Conservation (phyloP, 2,329 filamentous ascomycete species). For the Venturia oleaginea region DNA sequence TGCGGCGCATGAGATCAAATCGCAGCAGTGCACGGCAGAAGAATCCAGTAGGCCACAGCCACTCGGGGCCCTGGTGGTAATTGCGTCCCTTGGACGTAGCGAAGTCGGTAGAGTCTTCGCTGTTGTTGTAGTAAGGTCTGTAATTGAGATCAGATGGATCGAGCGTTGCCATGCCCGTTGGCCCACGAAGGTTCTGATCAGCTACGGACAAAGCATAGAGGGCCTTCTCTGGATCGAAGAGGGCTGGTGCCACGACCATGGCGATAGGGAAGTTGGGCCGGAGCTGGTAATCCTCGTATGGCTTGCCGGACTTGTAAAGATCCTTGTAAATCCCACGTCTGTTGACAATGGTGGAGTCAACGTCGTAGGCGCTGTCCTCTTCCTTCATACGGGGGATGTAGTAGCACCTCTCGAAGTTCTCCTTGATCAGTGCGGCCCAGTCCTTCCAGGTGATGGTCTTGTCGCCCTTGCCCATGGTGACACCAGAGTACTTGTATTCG, state of each 20-base stretch:
- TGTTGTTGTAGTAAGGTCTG: slow-evolving; percentile 88
- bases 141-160: slow-evolving; percentile 92
- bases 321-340: slow-evolving; percentile 98
- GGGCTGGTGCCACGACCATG: slow-evolving; percentile 84
- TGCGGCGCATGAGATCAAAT: slow-evolving; percentile 72
- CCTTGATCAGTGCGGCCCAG: slow-evolving; percentile 73
- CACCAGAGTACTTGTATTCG: slow-evolving; percentile 63
- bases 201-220: slow-evolving; percentile 70
- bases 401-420: slow-evolving; percentile 87
- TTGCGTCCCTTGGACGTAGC: slow-evolving; percentile 89
- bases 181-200: slow-evolving; percentile 72
- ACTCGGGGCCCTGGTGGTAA: slow-evolving; percentile 97
- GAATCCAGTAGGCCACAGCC: slow-evolving; percentile 95
- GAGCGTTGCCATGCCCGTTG: slow-evolving; percentile 89
- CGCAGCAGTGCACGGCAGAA: slow-evolving; percentile 86
- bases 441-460: slow-evolving; percentile 58
- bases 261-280: slow-evolving; percentile 90
- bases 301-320: slow-evolving; percentile 84
- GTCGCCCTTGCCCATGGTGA: slow-evolving; percentile 50
- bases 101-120: slow-evolving; percentile 85
- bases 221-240: slow-evolving; percentile 74
- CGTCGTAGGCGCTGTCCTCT: slow-evolving; percentile 68
- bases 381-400: slow-evolving; percentile 64
- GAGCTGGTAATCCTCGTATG: slow-evolving; percentile 96
- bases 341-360: slow-evolving; percentile 73